These are phyloP conservation scores for Austroboletus niveus DNA, from an alignment of 1,284 basidiomycete genomes.

Conservation along the genomic window DNA sequence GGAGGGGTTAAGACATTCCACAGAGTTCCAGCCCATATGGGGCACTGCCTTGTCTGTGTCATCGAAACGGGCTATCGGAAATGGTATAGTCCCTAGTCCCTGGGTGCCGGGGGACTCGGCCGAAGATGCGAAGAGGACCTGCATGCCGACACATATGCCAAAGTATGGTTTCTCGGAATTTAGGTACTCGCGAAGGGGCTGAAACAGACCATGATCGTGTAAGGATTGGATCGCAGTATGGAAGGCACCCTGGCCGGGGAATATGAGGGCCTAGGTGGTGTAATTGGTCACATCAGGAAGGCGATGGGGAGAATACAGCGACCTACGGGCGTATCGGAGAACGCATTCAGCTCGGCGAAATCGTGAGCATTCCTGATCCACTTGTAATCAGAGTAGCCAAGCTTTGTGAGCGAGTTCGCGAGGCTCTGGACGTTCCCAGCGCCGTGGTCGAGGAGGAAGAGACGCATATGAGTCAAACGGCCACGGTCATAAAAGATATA, in stretches of 20 bases:
- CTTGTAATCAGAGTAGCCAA: conserved; percentile 81
- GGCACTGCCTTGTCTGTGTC: conserved; percentile 83
- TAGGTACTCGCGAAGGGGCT: conserved; percentile 85
- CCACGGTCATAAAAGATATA: no score
- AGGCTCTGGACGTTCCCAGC: conserved; percentile 94
- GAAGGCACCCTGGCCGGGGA: conserved; percentile 98
- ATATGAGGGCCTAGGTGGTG: conserved; percentile 79
- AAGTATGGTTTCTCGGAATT: conserved; percentile 91
- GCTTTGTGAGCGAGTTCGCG: conserved; percentile 87
- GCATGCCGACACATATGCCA: conserved; percentile 98
- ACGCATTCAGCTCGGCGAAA: conserved; percentile 45
- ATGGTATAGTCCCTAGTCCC: conserved; percentile 77
- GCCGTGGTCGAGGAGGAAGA: conserved; percentile 94
- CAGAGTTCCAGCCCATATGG: conserved; percentile 97
- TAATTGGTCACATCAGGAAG: conserved; percentile 13
- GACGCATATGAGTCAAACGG: conserved; percentile 45
- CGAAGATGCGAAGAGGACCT: conserved; percentile 89
- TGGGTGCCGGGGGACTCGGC: conserved; percentile 60
- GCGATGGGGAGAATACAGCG: conserved; percentile 36
- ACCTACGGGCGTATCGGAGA: conserved; percentile 65
- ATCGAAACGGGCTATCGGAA: conserved; percentile 66
- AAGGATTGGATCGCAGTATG: conserved; percentile 85
- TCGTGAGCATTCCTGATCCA: conserved; percentile 89
- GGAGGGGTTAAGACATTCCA: conserved; percentile 52
- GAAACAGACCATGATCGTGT: conserved; percentile 68